Evolutionary conservation across 2,329 filamentous ascomycete genomes (phyloP), one percentile per base, ranked within the genome.

Genomic region (Fusarium coicis): DNA sequence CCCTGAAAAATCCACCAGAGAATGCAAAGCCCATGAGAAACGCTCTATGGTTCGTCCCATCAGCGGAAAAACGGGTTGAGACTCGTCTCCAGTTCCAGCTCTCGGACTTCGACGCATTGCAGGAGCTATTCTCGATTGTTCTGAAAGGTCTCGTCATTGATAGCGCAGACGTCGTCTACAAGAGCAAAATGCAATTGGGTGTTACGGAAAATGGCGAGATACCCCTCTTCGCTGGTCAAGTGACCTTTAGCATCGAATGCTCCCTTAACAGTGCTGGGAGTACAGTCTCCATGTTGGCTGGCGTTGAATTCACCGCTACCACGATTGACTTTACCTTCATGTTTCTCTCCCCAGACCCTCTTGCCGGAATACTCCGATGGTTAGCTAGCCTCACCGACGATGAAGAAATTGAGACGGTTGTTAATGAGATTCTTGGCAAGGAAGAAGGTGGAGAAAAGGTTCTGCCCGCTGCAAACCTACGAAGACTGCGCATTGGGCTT

Each of bases 51-150:
- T 63, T 50, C 5, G 43, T 32, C 5, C 60, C 60, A 8, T 59
- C 60, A 4, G 60, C 43, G 1, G 10, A 34, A 7, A 63, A 43
- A 15, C 36, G 60, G 1, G 2, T 63, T 15, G 53, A 58, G 18
- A 63, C 53, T 10, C 60, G 60, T 1, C 23, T 63, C 1, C 60
- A 63, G 23, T 63, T 63, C 23, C 60, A 63, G 19, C 23, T 63
- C 1, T 15, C 43, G 32, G 36, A 49, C 7, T 58, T 57, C 2
- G 21, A 58, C 0, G 43, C 30, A 0, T 28, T 63, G 12, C 50
- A 63, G 32, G 19, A 50, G 1, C 16, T 63, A 1, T 63, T 63
- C 28, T 50, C 43, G 23, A 26, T 16, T 37, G 19, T 53, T 2
- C n/a, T 63, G 1, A 21, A 19, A 3, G 60, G 43, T 4, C 43